Base-by-base conservation (phyloP, 2,329 filamentous ascomycete genomes). In the Talaromyces rugulosus region DNA sequence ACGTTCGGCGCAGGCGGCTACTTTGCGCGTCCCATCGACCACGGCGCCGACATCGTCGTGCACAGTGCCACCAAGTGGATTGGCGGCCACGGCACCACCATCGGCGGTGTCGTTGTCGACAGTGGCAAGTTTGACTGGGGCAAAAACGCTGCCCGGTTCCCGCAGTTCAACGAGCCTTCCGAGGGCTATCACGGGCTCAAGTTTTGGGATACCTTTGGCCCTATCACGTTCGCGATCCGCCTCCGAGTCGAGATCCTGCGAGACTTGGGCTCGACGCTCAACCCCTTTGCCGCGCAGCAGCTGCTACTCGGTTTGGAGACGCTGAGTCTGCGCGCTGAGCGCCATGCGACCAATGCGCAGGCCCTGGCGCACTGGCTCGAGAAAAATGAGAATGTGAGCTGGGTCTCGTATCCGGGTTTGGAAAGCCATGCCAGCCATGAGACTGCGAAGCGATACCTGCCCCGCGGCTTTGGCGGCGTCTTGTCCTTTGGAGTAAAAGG, bases 21-120 rank as follows among this genome's bases (percentile, higher is more conserved):
- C 83, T 96, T 91, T 75, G 82, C 89, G 68, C 87, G 89, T 6
- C 93, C 93, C 47, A 94, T 97, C 70, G 88, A 93, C 28, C 90
- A 96, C 76, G 93, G 93, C 60, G 93, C 91, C 66, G 93, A 97
- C 73, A 96, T 97, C 64, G 89, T 97, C 58, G 91, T 96, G 28
- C 92, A 97, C 83, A 95, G 90, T 44, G 92, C 92, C 11, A 96
- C 93, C 62, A 97, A 97, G 78, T 97, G 93, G 93, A 97, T 98
- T 65, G 93, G 93, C 62, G 93, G 93, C 50, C 94, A 98, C 77
- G 94, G 93, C 64, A 96, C 93, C 47, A 96, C 93, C 30, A 90
- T 97, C 67, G 93, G 85, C 62, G 93, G 93, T 64, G 85, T 96
- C 51, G 85, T 97, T 36, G 82, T 97, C 66, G 93, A 97, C 80